Percentiles rank a stretch among this genome's conserved stretches.
phyloP scores from a whole-genome alignment of 2,329 filamentous ascomycete species.

The Akanthomyces lecanii region DNA sequence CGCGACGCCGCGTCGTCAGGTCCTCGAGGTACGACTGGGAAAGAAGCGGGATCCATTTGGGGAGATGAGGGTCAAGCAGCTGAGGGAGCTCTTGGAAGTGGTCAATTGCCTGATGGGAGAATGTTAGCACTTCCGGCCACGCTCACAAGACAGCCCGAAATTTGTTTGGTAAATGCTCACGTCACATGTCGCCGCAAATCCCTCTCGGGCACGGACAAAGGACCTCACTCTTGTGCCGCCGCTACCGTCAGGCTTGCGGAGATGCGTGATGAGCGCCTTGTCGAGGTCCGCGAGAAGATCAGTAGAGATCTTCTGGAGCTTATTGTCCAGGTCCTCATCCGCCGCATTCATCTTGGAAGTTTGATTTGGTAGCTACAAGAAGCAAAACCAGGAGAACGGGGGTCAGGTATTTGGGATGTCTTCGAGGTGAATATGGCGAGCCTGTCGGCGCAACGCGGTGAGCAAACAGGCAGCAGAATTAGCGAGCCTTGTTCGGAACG shows the following conservation, averaged over 20 bases:
- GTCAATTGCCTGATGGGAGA: constrained; percentile 59
- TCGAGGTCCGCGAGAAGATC: constrained; percentile 58
- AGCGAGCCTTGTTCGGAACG: not conserved
- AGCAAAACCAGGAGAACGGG: not conserved
- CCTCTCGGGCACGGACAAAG: constrained; percentile 48
- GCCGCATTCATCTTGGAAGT: constrained; percentile 50
- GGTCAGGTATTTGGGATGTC: not conserved
- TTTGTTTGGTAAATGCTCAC: constrained; percentile 31
- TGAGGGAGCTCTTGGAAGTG: constrained; percentile 95
- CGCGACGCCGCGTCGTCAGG: constrained; percentile 41
- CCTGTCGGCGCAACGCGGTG: not conserved
- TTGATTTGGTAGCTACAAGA: too few species aligned
- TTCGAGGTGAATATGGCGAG: not conserved
- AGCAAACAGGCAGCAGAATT: constrained; percentile 12
- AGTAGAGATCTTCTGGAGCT: constrained; percentile 56
- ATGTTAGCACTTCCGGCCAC: constrained; percentile 11
- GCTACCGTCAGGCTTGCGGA: constrained; percentile 48
- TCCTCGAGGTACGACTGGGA: constrained; percentile 71
- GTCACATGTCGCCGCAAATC: constrained; percentile 42
- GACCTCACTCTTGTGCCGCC: constrained; percentile 40
- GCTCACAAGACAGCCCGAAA: constrained; percentile 8
- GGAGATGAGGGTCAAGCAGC: constrained; percentile 79
- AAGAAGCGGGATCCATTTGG: constrained; percentile 68
- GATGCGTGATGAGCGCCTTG: constrained; percentile 46
- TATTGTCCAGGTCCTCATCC: constrained; percentile 57